Percentiles rank a stretch among this genome's conserved stretches.
Conservation (phyloP, 2,329 filamentous ascomycete species). For the Metarhizium brunneum region DNA sequence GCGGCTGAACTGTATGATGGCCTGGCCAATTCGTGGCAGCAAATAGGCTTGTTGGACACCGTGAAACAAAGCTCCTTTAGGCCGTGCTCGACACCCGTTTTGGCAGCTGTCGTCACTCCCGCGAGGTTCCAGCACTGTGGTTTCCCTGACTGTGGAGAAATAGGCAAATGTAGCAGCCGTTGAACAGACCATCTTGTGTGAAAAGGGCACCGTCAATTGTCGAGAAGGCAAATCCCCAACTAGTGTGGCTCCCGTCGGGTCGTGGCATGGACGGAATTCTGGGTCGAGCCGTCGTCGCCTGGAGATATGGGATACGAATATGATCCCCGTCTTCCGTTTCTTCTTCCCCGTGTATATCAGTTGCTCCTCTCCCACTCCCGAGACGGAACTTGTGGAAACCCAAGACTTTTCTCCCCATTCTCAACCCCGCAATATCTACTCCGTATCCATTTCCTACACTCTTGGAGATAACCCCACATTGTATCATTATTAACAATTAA, state of each 20-base stretch:
- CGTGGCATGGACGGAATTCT: not conserved
- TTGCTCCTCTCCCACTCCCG: not conserved
- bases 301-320: not conserved
- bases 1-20: no score
- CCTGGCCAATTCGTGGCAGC: no score
- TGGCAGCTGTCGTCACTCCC: no score
- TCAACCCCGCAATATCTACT: not conserved
- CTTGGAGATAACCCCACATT: no score
- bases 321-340: not conserved
- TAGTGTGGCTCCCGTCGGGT: not conserved
- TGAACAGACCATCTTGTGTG: not conserved
- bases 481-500: no score
- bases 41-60: no score
- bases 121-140: no score
- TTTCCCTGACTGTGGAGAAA: no score
- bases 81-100: no score
- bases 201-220: not conserved
- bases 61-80: no score
- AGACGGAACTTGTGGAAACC: not conserved
- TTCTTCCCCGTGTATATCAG: not conserved
- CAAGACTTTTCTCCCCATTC: not conserved
- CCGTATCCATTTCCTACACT: not conserved
- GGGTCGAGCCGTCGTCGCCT: not conserved
- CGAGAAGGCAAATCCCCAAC: no score
- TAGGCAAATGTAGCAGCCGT: no score